Evolutionary conservation across 257 asterid genomes (phyloP), one percentile per base, ranked within the genome.

Genomic region (Buddleja alternifolia): DNA sequence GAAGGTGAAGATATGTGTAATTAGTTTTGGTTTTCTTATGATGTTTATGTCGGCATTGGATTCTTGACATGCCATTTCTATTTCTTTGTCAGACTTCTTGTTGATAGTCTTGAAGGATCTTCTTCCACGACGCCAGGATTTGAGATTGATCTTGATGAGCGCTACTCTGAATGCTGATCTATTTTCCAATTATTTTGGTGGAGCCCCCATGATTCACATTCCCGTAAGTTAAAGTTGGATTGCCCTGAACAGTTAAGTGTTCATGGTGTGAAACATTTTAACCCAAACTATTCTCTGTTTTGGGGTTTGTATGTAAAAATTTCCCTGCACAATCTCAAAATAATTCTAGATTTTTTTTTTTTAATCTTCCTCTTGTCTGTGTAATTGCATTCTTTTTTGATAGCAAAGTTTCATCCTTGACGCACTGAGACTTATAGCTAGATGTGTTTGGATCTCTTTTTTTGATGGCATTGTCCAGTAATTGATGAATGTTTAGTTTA

Each of bases 81-180:
- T 76, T 75, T 60, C 63, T 63, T 83, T 73, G 67, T 72, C 93
- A 93, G 97, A 93, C 75, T 93, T 93, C 86, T 72, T 93, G 84
- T 81, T 93, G 86, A 93, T 93, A 76, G 93, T 90, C 81, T 82
- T 93, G 87, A 90, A 90, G 84, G 96, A 89, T 80, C 99, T 93
- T 80, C 97, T 93, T 77, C 87, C 92, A 34, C 94, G 95, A 19
- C 88, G 99, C 46, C 89, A 65, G 45, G 99, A 93, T 86, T 80
- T 93, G 82, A 84, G 99, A 82, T 79, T 93, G 88, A 84, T 93
- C 75, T 81, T 93, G 89, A 90, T 93, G 99, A 93, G 99, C 81
- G 99, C 99, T 68, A 93, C 99, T 45, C 84, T 93, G 60, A 93
- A 93, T 80, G 99, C 99, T 46, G 96, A 93, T 63, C 77, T 93